Conservation (phyloP, 768 basidiomycete species). For the Podaxis carcinomalis region DNA sequence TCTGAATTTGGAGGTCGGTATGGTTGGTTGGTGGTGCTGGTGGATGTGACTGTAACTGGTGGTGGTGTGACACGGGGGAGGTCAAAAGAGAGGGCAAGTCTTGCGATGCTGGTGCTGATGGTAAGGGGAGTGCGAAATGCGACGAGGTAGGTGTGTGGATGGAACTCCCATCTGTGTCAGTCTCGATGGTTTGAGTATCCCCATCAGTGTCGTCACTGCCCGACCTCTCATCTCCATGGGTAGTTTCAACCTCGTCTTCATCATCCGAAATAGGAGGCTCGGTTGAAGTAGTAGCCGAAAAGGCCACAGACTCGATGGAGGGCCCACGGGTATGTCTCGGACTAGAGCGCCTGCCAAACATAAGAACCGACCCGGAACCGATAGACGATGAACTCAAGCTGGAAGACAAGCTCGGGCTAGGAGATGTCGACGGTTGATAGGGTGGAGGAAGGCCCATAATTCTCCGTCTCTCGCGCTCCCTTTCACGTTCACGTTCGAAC, state of each 20-base stretch:
- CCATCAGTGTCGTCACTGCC: slow-evolving; percentile 10
- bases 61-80: slow-evolving; percentile 4
- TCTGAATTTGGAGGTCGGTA: slow-evolving; percentile 24
- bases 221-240: slow-evolving; percentile 9
- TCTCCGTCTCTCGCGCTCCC: slow-evolving; percentile 5
- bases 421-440: not conserved
- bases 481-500: slow-evolving; percentile 22
- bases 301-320: slow-evolving; percentile 21
- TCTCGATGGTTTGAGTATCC: slow-evolving; percentile 18
- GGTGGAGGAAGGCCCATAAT: not conserved
- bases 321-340: slow-evolving; percentile 7
- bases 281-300: slow-evolving; percentile 26
- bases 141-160: slow-evolving; percentile 41
- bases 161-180: slow-evolving; percentile 46
- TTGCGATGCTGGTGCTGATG: slow-evolving; percentile 1
- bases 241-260: slow-evolving; percentile 26
- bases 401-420: not conserved
- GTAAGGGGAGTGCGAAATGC: slow-evolving; percentile 16
- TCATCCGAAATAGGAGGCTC: slow-evolving; percentile 36
- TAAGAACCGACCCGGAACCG: slow-evolving; percentile 3
- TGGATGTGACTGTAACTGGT: slow-evolving; percentile 18
- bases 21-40: slow-evolving; percentile 28
- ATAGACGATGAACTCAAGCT: slow-evolving; percentile 1
- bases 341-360: not conserved
- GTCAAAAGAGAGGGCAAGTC: not conserved